These are phyloP conservation scores for Copromyces sp. DNA, from an alignment of 495 filamentous ascomycete species.

Conservation along the genomic window DNA sequence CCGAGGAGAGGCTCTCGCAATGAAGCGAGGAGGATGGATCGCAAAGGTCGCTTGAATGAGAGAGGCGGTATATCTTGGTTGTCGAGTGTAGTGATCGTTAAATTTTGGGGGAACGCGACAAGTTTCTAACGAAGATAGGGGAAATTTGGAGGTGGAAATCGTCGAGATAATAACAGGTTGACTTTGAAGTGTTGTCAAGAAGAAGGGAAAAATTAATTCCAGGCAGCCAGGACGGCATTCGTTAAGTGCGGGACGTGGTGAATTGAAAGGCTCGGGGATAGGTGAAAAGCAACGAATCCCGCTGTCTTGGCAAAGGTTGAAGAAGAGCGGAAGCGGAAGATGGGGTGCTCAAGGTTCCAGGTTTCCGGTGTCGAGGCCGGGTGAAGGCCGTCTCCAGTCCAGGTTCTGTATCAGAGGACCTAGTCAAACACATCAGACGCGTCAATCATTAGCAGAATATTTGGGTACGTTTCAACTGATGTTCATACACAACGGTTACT, in stretches of 20 bases:
- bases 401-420: background rate
- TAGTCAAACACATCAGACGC: too few species aligned
- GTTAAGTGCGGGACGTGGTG: background rate
- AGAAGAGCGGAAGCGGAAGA: background rate
- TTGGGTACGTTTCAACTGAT: too few species aligned
- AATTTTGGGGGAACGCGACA: background rate
- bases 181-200: background rate
- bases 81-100: background rate
- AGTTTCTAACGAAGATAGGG: background rate
- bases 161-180: background rate
- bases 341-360: background rate
- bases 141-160: background rate
- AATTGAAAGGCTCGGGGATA: background rate
- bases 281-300: background rate
- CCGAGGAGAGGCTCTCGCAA: background rate
- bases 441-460: too few species aligned
- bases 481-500: too few species aligned
- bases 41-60: background rate
- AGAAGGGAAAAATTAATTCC: background rate
- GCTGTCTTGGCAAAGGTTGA: background rate
- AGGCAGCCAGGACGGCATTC: background rate
- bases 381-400: background rate
- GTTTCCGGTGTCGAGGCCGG: background rate
- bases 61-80: background rate
- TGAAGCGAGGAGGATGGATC: background rate